These are phyloP conservation scores for Mycena metata DNA, from an alignment of 768 basidiomycete species.

Conservation along the genomic window DNA sequence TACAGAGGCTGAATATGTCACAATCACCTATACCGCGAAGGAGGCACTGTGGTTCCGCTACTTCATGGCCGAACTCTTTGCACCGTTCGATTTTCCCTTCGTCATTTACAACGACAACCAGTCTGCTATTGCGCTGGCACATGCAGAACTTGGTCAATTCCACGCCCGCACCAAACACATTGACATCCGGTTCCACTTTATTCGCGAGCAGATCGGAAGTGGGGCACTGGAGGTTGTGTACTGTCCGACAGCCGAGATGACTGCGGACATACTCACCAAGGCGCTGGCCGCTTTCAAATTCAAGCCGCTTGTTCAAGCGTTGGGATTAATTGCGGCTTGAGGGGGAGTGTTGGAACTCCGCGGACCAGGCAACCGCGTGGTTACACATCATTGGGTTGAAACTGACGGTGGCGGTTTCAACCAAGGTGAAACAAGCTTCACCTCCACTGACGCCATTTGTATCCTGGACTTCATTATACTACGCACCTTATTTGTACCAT, in stretches of 20 bases:
- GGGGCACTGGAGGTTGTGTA: conserved; percentile 10
- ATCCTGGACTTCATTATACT: no score
- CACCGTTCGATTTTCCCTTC: conserved; percentile 26
- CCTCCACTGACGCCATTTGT: no score
- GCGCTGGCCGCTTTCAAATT: conserved; percentile 21
- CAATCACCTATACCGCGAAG: conserved; percentile 17
- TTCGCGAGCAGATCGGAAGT: conserved; percentile 13
- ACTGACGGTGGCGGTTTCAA: no score
- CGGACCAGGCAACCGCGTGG: neutral
- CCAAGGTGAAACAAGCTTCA: no score
- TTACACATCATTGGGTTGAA: neutral
- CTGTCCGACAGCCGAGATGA: conserved; percentile 27
- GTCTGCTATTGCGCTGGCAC: conserved; percentile 19
- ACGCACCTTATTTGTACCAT: no score
- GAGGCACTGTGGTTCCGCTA: conserved; percentile 46
- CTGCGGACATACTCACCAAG: conserved; percentile 29
- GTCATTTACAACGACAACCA: conserved; percentile 29
- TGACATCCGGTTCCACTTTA: conserved; percentile 28
- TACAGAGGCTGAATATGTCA: conserved; percentile 27
- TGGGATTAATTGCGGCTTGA: conserved; percentile 30
- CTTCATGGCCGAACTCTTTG: conserved; percentile 42
- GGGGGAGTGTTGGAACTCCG: conserved; percentile 28
- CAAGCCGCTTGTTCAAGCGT: conserved; percentile 17
- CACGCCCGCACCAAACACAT: conserved; percentile 29
- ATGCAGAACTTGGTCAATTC: conserved; percentile 24